phyloP scores from a whole-genome alignment of 1,284 basidiomycete genomes.

The Ceratobasidium sp. region DNA sequence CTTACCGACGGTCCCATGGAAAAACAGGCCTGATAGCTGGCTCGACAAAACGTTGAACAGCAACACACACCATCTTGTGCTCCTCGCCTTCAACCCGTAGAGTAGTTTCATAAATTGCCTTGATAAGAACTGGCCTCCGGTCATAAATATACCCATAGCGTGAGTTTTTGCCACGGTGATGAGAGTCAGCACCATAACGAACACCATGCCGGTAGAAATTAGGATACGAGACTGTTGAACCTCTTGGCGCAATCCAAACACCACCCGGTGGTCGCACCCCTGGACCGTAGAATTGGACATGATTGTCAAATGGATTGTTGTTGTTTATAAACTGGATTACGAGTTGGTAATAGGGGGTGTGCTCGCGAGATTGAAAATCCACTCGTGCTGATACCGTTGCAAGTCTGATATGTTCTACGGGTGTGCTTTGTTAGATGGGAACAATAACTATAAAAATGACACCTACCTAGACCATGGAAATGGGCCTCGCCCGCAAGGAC shows the following conservation, averaged over 20 bases:
- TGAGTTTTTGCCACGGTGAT: background rate
- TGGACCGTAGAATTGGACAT: background rate
- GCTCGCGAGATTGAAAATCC: background rate
- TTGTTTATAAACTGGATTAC: background rate
- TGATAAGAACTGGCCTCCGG: too few relatives aligned
- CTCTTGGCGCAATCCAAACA: background rate
- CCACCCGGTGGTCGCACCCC: background rate
- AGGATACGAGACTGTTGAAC: background rate
- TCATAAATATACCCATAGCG: background rate
- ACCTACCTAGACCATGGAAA: conserved; percentile 3
- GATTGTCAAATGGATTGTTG: background rate
- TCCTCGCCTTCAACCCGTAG: too few relatives aligned
- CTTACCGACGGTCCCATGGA: too few relatives aligned
- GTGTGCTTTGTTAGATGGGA: too few relatives aligned
- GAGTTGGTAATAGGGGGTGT: background rate
- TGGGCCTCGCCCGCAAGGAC: conserved; percentile 7
- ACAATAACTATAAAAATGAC: too few relatives aligned
- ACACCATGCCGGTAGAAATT: background rate
- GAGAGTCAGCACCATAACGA: background rate
- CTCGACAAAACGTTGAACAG: too few relatives aligned
- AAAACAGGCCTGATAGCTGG: too few relatives aligned
- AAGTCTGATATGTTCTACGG: background rate
- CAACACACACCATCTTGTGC: too few relatives aligned
- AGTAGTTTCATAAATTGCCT: too few relatives aligned
- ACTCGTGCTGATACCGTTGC: background rate